A percentile compares a stretch with the other conserved stretches of the same genome.
These are phyloP conservation scores for Nakaseomyces bracarensis DNA, from an alignment of 1,139 yeast species.

Conservation along the genomic window DNA sequence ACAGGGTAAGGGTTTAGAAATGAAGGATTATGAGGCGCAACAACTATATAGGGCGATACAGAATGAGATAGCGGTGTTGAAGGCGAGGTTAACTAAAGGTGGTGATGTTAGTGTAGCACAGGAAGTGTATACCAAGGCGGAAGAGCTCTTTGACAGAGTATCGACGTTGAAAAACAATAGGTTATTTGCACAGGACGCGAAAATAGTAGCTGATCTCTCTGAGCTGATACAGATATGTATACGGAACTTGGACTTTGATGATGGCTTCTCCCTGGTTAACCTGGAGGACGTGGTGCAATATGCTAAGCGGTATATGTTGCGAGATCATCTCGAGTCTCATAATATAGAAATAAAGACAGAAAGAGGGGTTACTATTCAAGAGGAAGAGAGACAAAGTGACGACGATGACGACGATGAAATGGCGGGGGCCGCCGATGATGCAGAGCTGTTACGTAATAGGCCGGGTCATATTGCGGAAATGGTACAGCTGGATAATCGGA, in stretches of 20 bases:
- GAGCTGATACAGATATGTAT: constrained; percentile 48
- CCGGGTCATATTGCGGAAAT: not conserved
- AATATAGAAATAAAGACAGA: constrained; percentile 12
- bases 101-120: constrained; percentile 37
- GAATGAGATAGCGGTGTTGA: not conserved
- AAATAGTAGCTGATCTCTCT: constrained; percentile 38
- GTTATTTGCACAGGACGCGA: constrained; percentile 41
- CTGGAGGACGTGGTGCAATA: constrained; percentile 40
- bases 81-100: constrained; percentile 1
- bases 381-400: no score
- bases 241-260: constrained; percentile 49
- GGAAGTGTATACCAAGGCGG: constrained; percentile 32
- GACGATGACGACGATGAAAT: constrained; percentile 17
- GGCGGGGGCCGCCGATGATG: constrained; percentile 9
- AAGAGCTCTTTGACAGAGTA: constrained; percentile 34
- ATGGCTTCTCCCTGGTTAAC: constrained; percentile 42
- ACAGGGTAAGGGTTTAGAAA: no score
- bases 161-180: constrained; percentile 32
- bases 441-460: not conserved
- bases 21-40: constrained; percentile 1
- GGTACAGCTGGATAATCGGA: not conserved
- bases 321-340: constrained; percentile 22
- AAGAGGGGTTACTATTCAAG: no score
- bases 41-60: constrained; percentile 3
- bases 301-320: constrained; percentile 36